A percentile compares a stretch with the other conserved stretches of the same genome.
These are phyloP conservation scores for Paratinospora sagittata DNA, from an alignment of 164 flowering plant species.

Conservation along the genomic window DNA sequence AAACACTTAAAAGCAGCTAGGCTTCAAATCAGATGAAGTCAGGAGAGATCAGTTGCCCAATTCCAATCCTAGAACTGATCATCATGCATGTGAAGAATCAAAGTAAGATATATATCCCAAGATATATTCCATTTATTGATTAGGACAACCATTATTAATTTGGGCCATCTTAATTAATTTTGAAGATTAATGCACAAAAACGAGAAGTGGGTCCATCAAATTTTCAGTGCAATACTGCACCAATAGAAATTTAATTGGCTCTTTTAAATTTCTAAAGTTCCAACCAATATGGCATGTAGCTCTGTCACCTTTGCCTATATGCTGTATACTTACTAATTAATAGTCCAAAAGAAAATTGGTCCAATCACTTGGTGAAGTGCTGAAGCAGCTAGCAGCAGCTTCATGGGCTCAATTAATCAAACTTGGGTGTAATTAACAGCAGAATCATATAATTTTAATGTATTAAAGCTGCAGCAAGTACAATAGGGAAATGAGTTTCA, in stretches of 20 bases:
- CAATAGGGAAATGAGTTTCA: too few relatives aligned
- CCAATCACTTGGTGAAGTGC: neutral
- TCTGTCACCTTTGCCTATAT: too few relatives aligned
- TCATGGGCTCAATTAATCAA: neutral
- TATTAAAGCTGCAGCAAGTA: too few relatives aligned
- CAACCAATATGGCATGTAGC: neutral
- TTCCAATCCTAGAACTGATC: too few relatives aligned
- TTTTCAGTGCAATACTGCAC: neutral
- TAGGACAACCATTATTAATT: neutral
- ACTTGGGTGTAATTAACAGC: too few relatives aligned
- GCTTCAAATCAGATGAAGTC: constrained; percentile 8
- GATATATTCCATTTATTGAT: neutral
- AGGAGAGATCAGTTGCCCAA: too few relatives aligned
- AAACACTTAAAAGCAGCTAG: constrained; percentile 14
- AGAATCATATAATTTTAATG: too few relatives aligned
- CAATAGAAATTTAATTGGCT: neutral
- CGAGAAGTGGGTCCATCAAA: neutral
- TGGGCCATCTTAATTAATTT: too few relatives aligned
- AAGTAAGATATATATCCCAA: too few relatives aligned
- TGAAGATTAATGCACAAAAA: too few relatives aligned
- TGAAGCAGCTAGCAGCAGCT: neutral
- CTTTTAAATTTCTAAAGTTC: neutral
- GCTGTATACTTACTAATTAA: neutral
- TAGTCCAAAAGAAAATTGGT: neutral
- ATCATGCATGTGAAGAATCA: neutral